Evolutionary conservation across 2,329 filamentous ascomycete species (phyloP).

Genomic region (Ceratocystis destructans): DNA sequence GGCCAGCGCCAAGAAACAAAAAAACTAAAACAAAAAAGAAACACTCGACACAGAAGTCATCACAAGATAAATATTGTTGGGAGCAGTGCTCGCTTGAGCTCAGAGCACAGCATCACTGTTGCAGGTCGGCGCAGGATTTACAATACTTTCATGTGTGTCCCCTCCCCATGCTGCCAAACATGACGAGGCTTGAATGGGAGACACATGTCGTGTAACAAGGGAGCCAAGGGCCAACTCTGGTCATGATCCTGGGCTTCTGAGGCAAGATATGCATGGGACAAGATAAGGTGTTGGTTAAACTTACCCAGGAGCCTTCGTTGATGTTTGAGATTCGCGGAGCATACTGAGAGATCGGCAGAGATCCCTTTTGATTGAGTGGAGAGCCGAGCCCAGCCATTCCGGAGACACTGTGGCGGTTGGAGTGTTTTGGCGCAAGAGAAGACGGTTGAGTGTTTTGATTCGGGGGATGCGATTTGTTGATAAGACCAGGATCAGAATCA

Average conservation of each 20-base stretch:
- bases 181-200: neutral
- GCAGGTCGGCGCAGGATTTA: neutral
- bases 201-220: conserved; percentile 16
- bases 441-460: neutral
- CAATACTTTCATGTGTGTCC: neutral
- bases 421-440: conserved; percentile 2
- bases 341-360: conserved; percentile 57
- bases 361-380: conserved; percentile 41
- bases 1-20: too few relatives aligned
- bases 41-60: too few relatives aligned
- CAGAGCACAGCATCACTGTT: neutral
- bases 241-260: neutral
- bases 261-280: conserved; percentile 9
- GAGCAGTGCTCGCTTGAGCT: neutral
- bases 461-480: conserved; percentile 5
- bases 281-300: conserved; percentile 25
- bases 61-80: neutral
- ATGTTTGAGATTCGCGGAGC: conserved; percentile 70
- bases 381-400: conserved; percentile 47
- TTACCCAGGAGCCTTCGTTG: conserved; percentile 71
- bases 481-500: conserved; percentile 49
- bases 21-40: too few relatives aligned
- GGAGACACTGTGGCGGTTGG: conserved; percentile 44
- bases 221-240: neutral
- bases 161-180: neutral